These are phyloP conservation scores for Trichoderma sp. DNA, from an alignment of 2,329 filamentous ascomycete species.

Conservation along the genomic window DNA sequence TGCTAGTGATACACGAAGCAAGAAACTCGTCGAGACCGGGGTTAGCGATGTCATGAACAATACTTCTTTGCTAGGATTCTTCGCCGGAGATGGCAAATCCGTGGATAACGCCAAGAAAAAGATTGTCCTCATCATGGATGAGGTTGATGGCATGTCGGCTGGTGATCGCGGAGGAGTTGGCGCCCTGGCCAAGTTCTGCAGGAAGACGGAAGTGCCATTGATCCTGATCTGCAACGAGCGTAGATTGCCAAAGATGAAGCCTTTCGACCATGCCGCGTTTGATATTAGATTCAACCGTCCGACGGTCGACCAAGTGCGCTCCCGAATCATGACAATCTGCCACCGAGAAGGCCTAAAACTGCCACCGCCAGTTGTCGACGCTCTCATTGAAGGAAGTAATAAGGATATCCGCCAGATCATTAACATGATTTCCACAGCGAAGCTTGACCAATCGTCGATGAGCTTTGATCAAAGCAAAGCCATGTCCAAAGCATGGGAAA, in stretches of 20 bases:
- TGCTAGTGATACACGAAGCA: constrained; percentile 92
- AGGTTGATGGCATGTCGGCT: constrained; percentile 98
- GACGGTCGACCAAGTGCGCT: constrained; percentile 86
- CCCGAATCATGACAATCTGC: constrained; percentile 92
- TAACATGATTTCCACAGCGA: constrained; percentile 96
- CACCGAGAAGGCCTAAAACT: constrained; percentile 89
- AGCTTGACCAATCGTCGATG: constrained; percentile 79
- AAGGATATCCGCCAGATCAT: constrained; percentile 97
- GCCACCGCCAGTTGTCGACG: constrained; percentile 79
- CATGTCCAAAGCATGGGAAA: constrained; percentile 98
- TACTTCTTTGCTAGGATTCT: constrained; percentile 88
- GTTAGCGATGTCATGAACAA: constrained; percentile 92
- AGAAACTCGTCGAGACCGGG: constrained; percentile 87
- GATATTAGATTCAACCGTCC: constrained; percentile 88
- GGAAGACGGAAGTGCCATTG: constrained; percentile 90
- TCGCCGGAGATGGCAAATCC: constrained; percentile 78
- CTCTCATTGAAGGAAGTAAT: constrained; percentile 91
- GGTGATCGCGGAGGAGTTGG: constrained; percentile 95
- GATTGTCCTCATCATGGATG: constrained; percentile 95
- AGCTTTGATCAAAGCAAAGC: constrained; percentile 83
- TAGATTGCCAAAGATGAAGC: constrained; percentile 93
- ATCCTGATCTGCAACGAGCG: constrained; percentile 99
- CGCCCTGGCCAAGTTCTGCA: constrained; percentile 90
- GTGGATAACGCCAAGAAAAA: constrained; percentile 86
- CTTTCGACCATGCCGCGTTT: constrained; percentile 83